Evolutionary conservation across 2,329 filamentous ascomycete species (phyloP).

Genomic region (Sclerotiophoma versabilis): DNA sequence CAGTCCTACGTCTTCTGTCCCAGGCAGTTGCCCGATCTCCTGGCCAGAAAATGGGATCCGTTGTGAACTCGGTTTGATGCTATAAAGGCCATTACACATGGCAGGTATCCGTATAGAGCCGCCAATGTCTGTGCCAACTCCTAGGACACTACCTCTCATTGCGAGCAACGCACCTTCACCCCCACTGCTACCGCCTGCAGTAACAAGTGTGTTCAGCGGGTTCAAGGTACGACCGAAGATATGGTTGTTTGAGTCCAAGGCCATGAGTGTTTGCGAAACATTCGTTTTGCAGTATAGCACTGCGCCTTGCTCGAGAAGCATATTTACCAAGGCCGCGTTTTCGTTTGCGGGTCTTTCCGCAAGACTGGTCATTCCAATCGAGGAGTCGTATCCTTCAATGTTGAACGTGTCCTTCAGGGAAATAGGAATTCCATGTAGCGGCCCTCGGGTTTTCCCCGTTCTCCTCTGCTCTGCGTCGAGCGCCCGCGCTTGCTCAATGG

Average conservation of each 20-base stretch:
- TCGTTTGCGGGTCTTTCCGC: slow-evolving; percentile 22
- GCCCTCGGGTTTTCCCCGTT: slow-evolving; percentile 51
- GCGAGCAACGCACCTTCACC: slow-evolving; percentile 66
- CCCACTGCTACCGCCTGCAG: slow-evolving; percentile 65
- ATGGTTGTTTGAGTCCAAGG: slow-evolving; percentile 61
- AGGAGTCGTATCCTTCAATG: slow-evolving; percentile 61
- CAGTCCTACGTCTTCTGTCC: too few relatives aligned
- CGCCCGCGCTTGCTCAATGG: slow-evolving; percentile 38
- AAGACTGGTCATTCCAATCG: slow-evolving; percentile 61
- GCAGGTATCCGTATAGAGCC: slow-evolving; percentile 76
- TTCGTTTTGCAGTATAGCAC: slow-evolving; percentile 59
- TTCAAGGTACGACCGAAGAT: slow-evolving; percentile 62
- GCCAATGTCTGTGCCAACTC: slow-evolving; percentile 64
- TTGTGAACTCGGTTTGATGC: neutral
- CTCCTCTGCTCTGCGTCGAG: slow-evolving; percentile 40
- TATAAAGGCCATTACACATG: slow-evolving; percentile 63
- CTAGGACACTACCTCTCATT: slow-evolving; percentile 62
- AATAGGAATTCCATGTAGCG: slow-evolving; percentile 60
- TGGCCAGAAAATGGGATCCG: too few relatives aligned
- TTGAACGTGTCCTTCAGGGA: slow-evolving; percentile 68
- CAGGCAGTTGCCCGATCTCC: too few relatives aligned
- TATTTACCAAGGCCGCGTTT: slow-evolving; percentile 14
- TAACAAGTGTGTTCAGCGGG: neutral
- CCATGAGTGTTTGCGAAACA: slow-evolving; percentile 52
- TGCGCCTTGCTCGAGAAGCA: slow-evolving; percentile 48